Percentiles rank a stretch among this genome's conserved stretches.
phyloP scores from a whole-genome alignment of 768 basidiomycete genomes.

The Leccinum aurantiacum region DNA sequence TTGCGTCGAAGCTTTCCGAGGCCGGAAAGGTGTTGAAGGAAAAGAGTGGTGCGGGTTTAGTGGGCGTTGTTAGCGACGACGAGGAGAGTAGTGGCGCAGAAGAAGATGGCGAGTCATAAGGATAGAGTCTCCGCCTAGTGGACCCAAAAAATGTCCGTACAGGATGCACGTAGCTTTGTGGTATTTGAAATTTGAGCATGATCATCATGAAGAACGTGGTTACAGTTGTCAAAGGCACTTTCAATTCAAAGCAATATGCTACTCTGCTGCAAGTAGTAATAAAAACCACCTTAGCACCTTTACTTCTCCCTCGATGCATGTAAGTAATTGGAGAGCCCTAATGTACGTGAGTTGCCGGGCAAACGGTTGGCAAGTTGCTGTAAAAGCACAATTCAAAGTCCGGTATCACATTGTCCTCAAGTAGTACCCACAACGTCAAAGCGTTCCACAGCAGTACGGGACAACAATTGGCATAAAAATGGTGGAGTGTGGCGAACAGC shows the following conservation, averaged over 20 bases:
- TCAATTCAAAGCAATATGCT: not conserved
- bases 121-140: not conserved
- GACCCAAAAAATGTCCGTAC: not conserved
- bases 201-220: not conserved
- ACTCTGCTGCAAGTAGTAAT: not conserved
- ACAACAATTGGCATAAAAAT: not conserved
- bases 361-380: too few relatives aligned
- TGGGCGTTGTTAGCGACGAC: conserved; percentile 67
- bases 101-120: conserved; percentile 31
- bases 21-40: conserved; percentile 70
- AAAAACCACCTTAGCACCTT: not conserved
- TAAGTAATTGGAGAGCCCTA: not conserved
- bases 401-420: not conserved
- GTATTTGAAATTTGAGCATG: too few relatives aligned
- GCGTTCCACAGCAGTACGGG: not conserved
- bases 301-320: too few relatives aligned
- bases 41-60: conserved; percentile 61
- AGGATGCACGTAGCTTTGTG: not conserved
- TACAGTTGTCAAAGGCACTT: not conserved
- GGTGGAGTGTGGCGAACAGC: not conserved
- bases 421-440: not conserved
- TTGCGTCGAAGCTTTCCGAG: conserved; percentile 72
- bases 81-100: conserved; percentile 63
- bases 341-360: too few relatives aligned
- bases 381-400: too few relatives aligned